Evolutionary conservation across 1,284 basidiomycete genomes (phyloP).

Genomic region (Bondarzewia mesenterica): DNA sequence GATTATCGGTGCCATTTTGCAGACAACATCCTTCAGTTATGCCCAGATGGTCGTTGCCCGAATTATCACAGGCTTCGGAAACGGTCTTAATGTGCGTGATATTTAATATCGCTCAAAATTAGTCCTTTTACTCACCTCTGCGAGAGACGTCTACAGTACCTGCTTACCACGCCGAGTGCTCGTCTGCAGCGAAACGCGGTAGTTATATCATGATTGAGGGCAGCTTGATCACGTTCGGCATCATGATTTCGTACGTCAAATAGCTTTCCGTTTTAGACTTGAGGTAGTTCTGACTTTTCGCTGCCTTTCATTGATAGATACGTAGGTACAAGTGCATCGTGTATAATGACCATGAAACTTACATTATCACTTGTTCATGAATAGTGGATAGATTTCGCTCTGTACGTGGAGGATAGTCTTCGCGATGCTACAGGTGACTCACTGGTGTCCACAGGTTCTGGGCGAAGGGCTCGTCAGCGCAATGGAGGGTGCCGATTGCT

Average conservation of each 20-base stretch:
- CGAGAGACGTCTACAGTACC: slow-evolving; percentile 54
- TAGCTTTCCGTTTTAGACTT: slow-evolving; percentile 20
- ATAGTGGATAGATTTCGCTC: slow-evolving; percentile 52
- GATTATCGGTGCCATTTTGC: slow-evolving; percentile 57
- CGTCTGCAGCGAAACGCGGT: slow-evolving; percentile 51
- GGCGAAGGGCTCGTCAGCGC: slow-evolving; percentile 41
- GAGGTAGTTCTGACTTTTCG: slow-evolving; percentile 14
- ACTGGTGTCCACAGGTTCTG: slow-evolving; percentile 34
- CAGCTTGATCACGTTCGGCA: slow-evolving; percentile 60
- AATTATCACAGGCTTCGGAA: slow-evolving; percentile 57
- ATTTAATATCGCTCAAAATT: neutral
- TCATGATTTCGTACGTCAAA: slow-evolving; percentile 56
- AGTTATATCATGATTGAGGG: slow-evolving; percentile 65
- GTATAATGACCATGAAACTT: neutral
- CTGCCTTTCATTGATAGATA: slow-evolving; percentile 16
- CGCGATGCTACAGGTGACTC: neutral
- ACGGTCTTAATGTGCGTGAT: slow-evolving; percentile 52
- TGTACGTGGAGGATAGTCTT: slow-evolving; percentile 27
- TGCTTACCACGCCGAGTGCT: slow-evolving; percentile 59
- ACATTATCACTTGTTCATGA: neutral
- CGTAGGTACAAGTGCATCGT: slow-evolving; percentile 15
- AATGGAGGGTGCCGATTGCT: slow-evolving; percentile 67
- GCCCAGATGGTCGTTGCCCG: slow-evolving; percentile 55
- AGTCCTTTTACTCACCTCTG: slow-evolving; percentile 14
- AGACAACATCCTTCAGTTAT: slow-evolving; percentile 45